phyloP scores from a whole-genome alignment of 306 rosid species.

The Vachellia pachyceras region DNA sequence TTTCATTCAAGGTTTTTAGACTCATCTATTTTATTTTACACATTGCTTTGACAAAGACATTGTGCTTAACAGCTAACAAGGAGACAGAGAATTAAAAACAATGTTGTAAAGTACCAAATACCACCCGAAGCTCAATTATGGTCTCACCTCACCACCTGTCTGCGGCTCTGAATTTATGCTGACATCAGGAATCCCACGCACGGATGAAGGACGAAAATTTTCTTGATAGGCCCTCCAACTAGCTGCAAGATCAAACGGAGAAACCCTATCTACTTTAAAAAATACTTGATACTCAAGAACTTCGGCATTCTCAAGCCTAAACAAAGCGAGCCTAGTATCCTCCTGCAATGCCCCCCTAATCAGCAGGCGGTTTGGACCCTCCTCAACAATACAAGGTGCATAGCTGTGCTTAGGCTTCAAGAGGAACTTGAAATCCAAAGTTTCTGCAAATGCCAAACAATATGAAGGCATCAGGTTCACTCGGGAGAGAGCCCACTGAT shows the following conservation, averaged over 20 bases:
- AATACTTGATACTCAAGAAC: slow-evolving; percentile 78
- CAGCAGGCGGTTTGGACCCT: slow-evolving; percentile 82
- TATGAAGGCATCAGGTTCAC: slow-evolving; percentile 20
- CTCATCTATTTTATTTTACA: not conserved
- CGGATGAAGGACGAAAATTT: slow-evolving; percentile 75
- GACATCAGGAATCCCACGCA: slow-evolving; percentile 93
- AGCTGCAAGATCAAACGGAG: slow-evolving; percentile 94
- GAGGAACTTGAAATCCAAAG: slow-evolving; percentile 92
- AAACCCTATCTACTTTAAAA: slow-evolving; percentile 79
- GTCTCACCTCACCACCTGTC: slow-evolving; percentile 65
- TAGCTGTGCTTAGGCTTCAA: slow-evolving; percentile 70
- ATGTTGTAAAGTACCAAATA: not conserved
- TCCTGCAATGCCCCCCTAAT: slow-evolving; percentile 83
- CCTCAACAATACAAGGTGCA: slow-evolving; percentile 77
- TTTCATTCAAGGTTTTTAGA: slow-evolving; percentile 20
- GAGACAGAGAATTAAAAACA: slow-evolving; percentile 1
- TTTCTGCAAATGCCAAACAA: slow-evolving; percentile 59
- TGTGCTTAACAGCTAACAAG: slow-evolving; percentile 28
- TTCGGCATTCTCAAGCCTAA: slow-evolving; percentile 64
- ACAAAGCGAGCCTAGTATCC: slow-evolving; percentile 76
- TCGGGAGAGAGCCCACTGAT: slow-evolving; percentile 2
- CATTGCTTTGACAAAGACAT: slow-evolving; percentile 25
- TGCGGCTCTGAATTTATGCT: slow-evolving; percentile 68
- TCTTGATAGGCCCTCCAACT: slow-evolving; percentile 97
- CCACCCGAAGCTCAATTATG: slow-evolving; percentile 6